Evolutionary conservation across 2,329 filamentous ascomycete genomes (phyloP).

Genomic region (Diaporthe humulicola): DNA sequence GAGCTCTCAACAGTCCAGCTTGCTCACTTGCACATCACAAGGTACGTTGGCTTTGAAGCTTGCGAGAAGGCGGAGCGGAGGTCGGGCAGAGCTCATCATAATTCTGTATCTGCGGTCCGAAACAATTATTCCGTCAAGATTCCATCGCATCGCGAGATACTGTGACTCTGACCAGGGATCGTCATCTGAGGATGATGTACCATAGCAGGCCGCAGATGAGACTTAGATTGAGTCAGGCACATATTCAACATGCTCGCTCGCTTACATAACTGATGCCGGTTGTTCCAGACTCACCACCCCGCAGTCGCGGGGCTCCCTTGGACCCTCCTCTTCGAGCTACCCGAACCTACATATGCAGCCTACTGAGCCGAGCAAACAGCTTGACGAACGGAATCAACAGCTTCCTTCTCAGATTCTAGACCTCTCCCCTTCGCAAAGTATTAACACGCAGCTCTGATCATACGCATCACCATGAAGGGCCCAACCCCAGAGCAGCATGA

Average conservation of each 20-base stretch:
- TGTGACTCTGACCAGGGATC: neutral
- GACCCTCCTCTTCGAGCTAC: neutral
- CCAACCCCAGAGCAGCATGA: slow-evolving; percentile 71
- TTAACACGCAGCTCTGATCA: slow-evolving; percentile 53
- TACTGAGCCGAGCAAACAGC: slow-evolving; percentile 5
- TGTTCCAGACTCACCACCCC: slow-evolving; percentile 12
- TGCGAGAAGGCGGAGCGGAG: neutral
- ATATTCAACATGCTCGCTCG: neutral
- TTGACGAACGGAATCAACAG: slow-evolving; percentile 3
- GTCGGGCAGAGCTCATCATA: neutral
- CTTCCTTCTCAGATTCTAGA: neutral
- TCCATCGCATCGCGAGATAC: neutral
- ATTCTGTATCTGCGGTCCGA: neutral
- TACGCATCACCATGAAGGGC: slow-evolving; percentile 65
- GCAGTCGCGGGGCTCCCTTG: neutral
- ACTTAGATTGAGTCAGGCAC: neutral
- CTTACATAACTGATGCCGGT: slow-evolving; percentile 5
- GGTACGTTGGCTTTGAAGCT: neutral
- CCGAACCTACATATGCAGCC: slow-evolving; percentile 3
- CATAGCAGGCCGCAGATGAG: neutral
- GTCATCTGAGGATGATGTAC: neutral
- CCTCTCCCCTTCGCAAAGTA: neutral
- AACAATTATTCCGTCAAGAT: neutral
- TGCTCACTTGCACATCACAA: neutral
- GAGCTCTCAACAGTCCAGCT: neutral